Evolutionary conservation across 1,139 yeast genomes (phyloP).

Genomic region (Suhomyces bribrorum): DNA sequence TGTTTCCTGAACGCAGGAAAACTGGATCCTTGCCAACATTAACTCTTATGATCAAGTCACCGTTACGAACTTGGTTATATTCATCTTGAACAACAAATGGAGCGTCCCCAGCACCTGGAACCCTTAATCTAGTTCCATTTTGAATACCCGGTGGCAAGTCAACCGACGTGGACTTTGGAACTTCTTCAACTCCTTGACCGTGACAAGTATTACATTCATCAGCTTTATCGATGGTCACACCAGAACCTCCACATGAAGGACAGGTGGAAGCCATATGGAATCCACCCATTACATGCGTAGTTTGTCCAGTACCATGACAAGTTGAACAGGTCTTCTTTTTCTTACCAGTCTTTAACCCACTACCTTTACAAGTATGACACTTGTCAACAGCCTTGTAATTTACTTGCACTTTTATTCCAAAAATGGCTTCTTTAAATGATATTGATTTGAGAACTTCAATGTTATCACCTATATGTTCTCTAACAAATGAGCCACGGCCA

Average conservation of each 20-base stretch:
- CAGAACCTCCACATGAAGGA: constrained; percentile 82
- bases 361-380: constrained; percentile 79
- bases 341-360: constrained; percentile 79
- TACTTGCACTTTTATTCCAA: constrained; percentile 70
- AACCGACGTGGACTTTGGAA: constrained; percentile 66
- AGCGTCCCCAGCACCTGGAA: constrained; percentile 89
- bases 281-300: constrained; percentile 86
- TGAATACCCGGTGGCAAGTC: constrained; percentile 88
- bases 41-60: constrained; percentile 83
- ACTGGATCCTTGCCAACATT: constrained; percentile 72
- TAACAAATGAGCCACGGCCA: constrained; percentile 48
- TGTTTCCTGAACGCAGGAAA: constrained; percentile 65
- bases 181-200: constrained; percentile 83
- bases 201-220: constrained; percentile 82
- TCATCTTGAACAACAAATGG: constrained; percentile 71
- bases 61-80: constrained; percentile 65
- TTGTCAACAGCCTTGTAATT: constrained; percentile 74
- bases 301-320: constrained; percentile 94
- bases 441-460: constrained; percentile 77
- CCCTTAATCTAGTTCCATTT: constrained; percentile 83
- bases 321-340: constrained; percentile 77
- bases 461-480: constrained; percentile 87
- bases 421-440: constrained; percentile 82
- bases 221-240: constrained; percentile 67
- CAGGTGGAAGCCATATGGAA: constrained; percentile 98